Conservation (phyloP, 768 basidiomycete genomes). For the Paxillus ammoniavirescens region DNA sequence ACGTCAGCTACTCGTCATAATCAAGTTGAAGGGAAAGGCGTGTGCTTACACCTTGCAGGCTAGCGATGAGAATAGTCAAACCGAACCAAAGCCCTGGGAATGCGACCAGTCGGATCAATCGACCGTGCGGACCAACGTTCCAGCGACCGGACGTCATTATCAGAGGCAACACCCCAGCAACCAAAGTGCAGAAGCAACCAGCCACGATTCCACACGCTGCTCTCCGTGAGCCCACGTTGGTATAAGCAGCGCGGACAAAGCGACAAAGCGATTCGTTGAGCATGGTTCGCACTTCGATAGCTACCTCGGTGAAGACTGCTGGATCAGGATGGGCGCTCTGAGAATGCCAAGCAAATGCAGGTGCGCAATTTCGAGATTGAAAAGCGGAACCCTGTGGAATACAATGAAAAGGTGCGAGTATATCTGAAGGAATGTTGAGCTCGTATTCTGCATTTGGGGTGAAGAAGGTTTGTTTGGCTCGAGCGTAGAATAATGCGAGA, state of each 20-base stretch:
- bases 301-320: slow-evolving; percentile 57
- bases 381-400: slow-evolving; percentile 33
- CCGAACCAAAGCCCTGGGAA: slow-evolving; percentile 74
- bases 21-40: background rate
- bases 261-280: slow-evolving; percentile 62
- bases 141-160: slow-evolving; percentile 47
- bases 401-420: slow-evolving; percentile 59
- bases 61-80: slow-evolving; percentile 56
- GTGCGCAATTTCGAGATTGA: slow-evolving; percentile 5
- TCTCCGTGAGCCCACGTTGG: slow-evolving; percentile 65
- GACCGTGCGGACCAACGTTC: slow-evolving; percentile 26
- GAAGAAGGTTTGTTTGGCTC: slow-evolving; percentile 81
- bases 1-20: background rate
- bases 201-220: slow-evolving; percentile 69
- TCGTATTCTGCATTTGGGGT: slow-evolving; percentile 71
- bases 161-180: slow-evolving; percentile 49
- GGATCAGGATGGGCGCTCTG: slow-evolving; percentile 59
- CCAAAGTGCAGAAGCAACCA: slow-evolving; percentile 47
- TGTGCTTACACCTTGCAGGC: slow-evolving; percentile 59
- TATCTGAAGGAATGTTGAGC: slow-evolving; percentile 64
- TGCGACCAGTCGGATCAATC: slow-evolving; percentile 59
- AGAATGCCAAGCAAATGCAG: slow-evolving; percentile 22
- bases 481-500: slow-evolving; percentile 72
- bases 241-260: slow-evolving; percentile 68
- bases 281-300: slow-evolving; percentile 53